These are phyloP conservation scores for Arabidopsis suecica DNA, from an alignment of 345 rosid species.

Conservation along the genomic window DNA sequence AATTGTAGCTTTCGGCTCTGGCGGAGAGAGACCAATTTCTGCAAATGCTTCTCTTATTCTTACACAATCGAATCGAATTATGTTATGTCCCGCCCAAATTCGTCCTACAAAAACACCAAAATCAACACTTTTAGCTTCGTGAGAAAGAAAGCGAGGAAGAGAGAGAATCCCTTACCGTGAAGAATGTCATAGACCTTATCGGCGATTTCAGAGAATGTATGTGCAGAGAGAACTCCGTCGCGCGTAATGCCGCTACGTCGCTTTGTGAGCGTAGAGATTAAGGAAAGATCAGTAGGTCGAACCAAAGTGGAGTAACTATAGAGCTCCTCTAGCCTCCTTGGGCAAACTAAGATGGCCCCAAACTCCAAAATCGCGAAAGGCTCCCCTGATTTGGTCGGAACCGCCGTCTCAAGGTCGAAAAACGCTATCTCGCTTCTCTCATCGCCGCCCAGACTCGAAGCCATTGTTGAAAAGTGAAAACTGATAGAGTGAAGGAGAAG, in stretches of 20 bases:
- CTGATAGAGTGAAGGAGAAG: neutral
- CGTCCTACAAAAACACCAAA: constrained; percentile 56
- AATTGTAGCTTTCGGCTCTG: constrained; percentile 75
- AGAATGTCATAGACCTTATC: constrained; percentile 69
- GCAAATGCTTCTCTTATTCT: constrained; percentile 77
- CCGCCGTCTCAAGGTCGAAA: constrained; percentile 83
- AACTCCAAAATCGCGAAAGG: constrained; percentile 72
- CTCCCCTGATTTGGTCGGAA: constrained; percentile 63
- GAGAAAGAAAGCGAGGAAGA: neutral
- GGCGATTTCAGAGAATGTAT: constrained; percentile 68
- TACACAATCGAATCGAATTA: constrained; percentile 75
- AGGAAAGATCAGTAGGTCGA: constrained; percentile 67
- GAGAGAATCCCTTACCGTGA: constrained; percentile 51
- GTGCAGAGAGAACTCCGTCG: constrained; percentile 61
- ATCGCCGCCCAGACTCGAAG: constrained; percentile 18
- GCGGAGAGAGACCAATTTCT: constrained; percentile 61
- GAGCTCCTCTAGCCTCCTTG: constrained; percentile 72
- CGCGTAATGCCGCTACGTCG: constrained; percentile 80
- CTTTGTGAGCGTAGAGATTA: constrained; percentile 55
- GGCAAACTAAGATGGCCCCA: constrained; percentile 88
- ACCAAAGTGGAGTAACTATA: constrained; percentile 75
- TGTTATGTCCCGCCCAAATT: constrained; percentile 97
- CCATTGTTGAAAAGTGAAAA: constrained; percentile 27
- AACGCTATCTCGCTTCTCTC: constrained; percentile 71
- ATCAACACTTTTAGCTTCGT: neutral